Percentiles rank a stretch among this genome's conserved stretches.
These are phyloP conservation scores for Aureobasidium lini DNA, from an alignment of 2,329 filamentous ascomycete species.

Conservation along the genomic window DNA sequence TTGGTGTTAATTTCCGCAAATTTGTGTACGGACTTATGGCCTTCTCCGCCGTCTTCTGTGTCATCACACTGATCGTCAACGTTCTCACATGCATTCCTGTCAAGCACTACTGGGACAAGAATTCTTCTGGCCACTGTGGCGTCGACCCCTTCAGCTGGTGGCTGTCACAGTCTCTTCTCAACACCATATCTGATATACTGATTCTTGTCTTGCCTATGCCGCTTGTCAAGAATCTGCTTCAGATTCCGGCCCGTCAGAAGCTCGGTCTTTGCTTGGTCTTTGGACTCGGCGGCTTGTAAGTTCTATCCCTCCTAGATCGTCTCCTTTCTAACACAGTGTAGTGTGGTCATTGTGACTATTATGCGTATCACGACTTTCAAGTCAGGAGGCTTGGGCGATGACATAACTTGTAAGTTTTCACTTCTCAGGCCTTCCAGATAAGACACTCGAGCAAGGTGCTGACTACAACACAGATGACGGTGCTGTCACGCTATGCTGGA, in stretches of 20 bases:
- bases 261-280: conserved; percentile 23
- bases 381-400: conserved; percentile 13
- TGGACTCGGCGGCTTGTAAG: conserved; percentile 23
- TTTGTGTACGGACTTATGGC: conserved; percentile 21
- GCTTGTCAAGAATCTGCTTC: conserved; percentile 20
- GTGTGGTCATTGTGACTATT: conserved; percentile 21
- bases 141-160: conserved; percentile 22
- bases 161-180: conserved; percentile 16
- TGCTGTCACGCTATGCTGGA: conserved; percentile 20
- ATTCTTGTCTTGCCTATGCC: conserved; percentile 24
- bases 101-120: conserved; percentile 26
- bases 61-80: conserved; percentile 26
- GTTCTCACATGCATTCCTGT: conserved; percentile 29
- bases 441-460: background rate
- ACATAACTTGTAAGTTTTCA: conserved; percentile 18
- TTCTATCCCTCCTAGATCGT: background rate
- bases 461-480: background rate
- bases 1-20: conserved; percentile 20
- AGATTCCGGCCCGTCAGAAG: conserved; percentile 21
- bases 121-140: conserved; percentile 24
- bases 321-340: conserved; percentile 9
- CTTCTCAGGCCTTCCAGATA: too few relatives aligned
- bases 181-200: conserved; percentile 24
- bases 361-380: conserved; percentile 19
- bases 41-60: conserved; percentile 23